Evolutionary conservation across 2,329 filamentous ascomycete species (phyloP), one percentile per base, ranked within the genome.

Genomic region (Magnaporthiopsis poae): DNA sequence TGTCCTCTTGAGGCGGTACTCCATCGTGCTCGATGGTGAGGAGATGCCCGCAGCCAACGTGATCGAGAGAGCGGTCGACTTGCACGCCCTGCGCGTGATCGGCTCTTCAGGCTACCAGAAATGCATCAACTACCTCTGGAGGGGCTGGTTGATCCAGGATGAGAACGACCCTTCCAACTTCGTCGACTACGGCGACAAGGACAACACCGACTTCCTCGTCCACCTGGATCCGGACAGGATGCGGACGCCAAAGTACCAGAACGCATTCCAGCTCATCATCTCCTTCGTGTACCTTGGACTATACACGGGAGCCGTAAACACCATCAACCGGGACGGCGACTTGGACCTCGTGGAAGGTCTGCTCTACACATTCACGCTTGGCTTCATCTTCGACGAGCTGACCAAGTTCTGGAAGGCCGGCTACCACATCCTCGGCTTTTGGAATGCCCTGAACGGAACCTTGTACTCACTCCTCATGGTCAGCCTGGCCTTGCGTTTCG

Each of bases 221-320:
- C 95, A 99, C 75, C 87, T 98, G 72, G 90, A 98, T 73, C 95
- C 95, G 0, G 93, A 98, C 75, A 89, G 95, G 52, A 96, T 99
- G 90, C 86, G 94, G 36, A 90, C 92, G 0, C 95, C 95, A 4
- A 82, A 90, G 65, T 98, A 98, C 73, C 95, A 99, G 77, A 99
- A 98, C 74, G 86, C 87, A 3, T 88, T 93, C 3, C 92, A 97
- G 75, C 86, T 99, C 67, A 80, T 94, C 69, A 87, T 96, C 69
- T 96, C 91, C 0, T 72, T 98, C 69, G 76, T 95, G 68, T 99
- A 91, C 74, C 84, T 99, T 3, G 89, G 78, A 0, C 82, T 99
- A 0, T 99, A 94, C 76, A 98, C 95, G 0, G 86, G 85, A 3
- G 92, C 93, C 21, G 95, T 99, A 79, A 98, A 97, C 79, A 94